phyloP scores from a whole-genome alignment of 2,329 filamentous ascomycete genomes.

The Hypomyces perniciosus region DNA sequence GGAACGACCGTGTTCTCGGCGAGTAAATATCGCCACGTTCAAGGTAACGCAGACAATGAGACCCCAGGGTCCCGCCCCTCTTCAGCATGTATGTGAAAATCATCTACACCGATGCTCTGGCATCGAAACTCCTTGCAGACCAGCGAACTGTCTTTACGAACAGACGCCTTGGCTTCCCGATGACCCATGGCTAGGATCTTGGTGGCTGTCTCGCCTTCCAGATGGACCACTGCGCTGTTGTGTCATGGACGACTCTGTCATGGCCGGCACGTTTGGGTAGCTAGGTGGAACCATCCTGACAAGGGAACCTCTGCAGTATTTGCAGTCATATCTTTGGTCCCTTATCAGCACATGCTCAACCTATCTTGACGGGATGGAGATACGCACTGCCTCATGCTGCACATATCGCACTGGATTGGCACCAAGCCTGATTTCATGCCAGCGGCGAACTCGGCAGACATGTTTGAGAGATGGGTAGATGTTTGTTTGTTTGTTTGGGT shows the following conservation, averaged over 20 bases:
- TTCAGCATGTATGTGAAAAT: not conserved
- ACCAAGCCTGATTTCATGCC: conserved; percentile 13
- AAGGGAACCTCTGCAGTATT: conserved; percentile 14
- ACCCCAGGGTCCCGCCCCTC: not conserved
- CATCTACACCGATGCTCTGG: not conserved
- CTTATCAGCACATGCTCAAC: not conserved
- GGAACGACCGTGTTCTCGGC: not conserved
- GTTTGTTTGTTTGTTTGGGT: not conserved
- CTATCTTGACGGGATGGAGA: not conserved
- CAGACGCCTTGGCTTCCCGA: conserved; percentile 3
- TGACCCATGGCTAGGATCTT: conserved; percentile 1
- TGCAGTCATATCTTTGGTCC: conserved; percentile 7
- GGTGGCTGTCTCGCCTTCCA: conserved; percentile 1
- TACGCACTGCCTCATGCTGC: conserved; percentile 15
- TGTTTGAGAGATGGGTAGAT: not conserved
- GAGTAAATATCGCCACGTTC: not conserved
- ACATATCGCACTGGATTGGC: conserved; percentile 16
- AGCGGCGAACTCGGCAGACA: conserved; percentile 10
- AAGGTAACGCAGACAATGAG: conserved; percentile 5
- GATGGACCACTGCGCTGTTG: not conserved
- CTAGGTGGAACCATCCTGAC: conserved; percentile 13
- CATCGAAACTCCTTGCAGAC: not conserved
- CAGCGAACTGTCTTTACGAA: conserved; percentile 6
- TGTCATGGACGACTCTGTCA: not conserved
- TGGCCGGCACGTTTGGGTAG: conserved; percentile 4